Conservation (phyloP, 139 green algal species). For the Pseudopediastrum boryanum region DNA sequence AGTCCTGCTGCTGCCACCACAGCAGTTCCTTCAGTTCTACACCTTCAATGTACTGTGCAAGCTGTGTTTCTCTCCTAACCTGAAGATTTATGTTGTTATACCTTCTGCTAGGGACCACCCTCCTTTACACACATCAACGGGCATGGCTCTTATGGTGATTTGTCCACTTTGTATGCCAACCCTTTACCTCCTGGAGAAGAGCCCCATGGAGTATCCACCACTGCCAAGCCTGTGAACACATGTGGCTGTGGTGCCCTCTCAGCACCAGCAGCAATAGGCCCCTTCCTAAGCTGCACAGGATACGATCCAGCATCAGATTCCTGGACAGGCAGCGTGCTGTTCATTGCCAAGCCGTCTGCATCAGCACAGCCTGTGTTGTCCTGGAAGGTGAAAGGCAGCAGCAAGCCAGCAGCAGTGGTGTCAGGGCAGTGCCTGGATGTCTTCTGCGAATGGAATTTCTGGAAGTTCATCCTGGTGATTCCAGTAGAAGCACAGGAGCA, state of each 20-base stretch:
- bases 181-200: too few relatives aligned
- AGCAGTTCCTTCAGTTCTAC: too few relatives aligned
- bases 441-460: too few relatives aligned
- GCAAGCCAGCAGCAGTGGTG: neutral
- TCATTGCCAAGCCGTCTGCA: neutral
- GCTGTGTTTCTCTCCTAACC: too few relatives aligned
- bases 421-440: neutral
- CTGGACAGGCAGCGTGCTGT: neutral
- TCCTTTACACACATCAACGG: too few relatives aligned
- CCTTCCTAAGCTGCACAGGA: neutral
- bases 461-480: too few relatives aligned
- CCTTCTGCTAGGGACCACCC: too few relatives aligned
- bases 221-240: neutral
- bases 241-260: conserved; percentile 1
- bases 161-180: too few relatives aligned
- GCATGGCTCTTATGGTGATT: too few relatives aligned
- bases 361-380: neutral
- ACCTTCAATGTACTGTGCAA: too few relatives aligned
- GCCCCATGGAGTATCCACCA: neutral
- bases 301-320: neutral
- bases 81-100: too few relatives aligned
- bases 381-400: neutral
- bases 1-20: too few relatives aligned
- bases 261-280: neutral
- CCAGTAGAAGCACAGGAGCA: neutral